Evolutionary conservation across 2,329 filamentous ascomycete species (phyloP), one percentile per base, ranked within the genome.

Genomic region (Diaporthe destruens): DNA sequence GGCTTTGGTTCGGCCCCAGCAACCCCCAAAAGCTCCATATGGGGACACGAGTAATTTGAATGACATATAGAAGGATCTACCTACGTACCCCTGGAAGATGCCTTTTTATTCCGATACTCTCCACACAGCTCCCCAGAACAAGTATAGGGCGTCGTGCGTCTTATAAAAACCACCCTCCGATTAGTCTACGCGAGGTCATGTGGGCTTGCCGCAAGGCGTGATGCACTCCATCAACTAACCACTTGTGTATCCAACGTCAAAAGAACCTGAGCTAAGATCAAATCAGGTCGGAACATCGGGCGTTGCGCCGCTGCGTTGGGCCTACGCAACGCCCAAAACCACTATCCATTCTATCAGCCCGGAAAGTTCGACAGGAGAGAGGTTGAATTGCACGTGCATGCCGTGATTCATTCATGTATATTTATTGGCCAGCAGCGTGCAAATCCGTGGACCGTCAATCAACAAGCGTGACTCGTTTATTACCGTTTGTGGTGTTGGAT

Each of bases 21-120:
- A 14, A 9, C 39, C 44, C 18, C 42, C 16, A 44, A 47, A 12
- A 39, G 39, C 39, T 34, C 61, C 44, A 65, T 36, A 6, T 29
- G 16, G 29, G 29, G 16, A 53, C 47, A 20, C 47, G 61, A 66
- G 61, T 66, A 66, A 66, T 66, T 39, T 39, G 44, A 39, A 66
- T 66, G 61, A 29, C 44, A 36, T 23, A 66, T 29, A 66, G 32
- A 66, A 32, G 47, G 61, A 53, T 66, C 61, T 66, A 53, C 61
- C 32, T 25, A 39, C 47, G 47, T 49, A 39, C 44, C 57, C 47
- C 39, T 47, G 23, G 57, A 61, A 61, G 5, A 44, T 20, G n/a
- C 18, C 9, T 12, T 14, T 39, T 29, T 53, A 39, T 66, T 47
- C 32, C 14, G 14, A 29, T 11, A 7, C 25, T 39, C 61, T 25